phyloP scores from a whole-genome alignment of 192 early-diverging fungal genomes.

The Backusella mclennaniae region DNA sequence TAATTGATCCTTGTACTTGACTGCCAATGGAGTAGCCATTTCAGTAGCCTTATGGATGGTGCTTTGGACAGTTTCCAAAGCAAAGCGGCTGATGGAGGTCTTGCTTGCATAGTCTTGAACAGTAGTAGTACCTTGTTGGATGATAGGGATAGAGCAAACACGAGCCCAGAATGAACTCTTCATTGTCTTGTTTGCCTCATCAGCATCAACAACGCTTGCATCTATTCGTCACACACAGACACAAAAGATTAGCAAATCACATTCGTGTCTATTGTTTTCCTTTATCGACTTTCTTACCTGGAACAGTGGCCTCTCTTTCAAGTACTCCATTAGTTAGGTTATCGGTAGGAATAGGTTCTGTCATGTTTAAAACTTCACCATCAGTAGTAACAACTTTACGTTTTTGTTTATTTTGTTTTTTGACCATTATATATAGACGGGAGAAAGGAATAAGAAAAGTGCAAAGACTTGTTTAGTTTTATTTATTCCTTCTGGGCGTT shows the following conservation, averaged over 20 bases:
- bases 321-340: neutral
- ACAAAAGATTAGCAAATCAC: neutral
- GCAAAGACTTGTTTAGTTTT: neutral
- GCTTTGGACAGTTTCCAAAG: constrained; percentile 21
- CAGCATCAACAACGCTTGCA: constrained; percentile 6
- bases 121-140: constrained; percentile 21
- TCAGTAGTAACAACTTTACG: neutral
- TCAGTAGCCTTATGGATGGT: constrained; percentile 26
- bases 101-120: constrained; percentile 30
- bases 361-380: neutral
- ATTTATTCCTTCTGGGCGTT: constrained; percentile 2
- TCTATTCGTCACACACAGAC: neutral
- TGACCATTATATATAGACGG: neutral
- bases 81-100: constrained; percentile 28
- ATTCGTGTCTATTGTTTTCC: neutral
- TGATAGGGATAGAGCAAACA: constrained; percentile 31
- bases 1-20: constrained; percentile 52
- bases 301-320: neutral
- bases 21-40: constrained; percentile 34
- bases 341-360: constrained; percentile 4
- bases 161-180: constrained; percentile 24
- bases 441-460: neutral
- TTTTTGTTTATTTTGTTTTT: neutral
- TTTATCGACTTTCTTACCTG: neutral
- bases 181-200: constrained; percentile 15